These are phyloP conservation scores for Beauveria medogensis DNA, from an alignment of 2,329 filamentous ascomycete species.

Conservation along the genomic window DNA sequence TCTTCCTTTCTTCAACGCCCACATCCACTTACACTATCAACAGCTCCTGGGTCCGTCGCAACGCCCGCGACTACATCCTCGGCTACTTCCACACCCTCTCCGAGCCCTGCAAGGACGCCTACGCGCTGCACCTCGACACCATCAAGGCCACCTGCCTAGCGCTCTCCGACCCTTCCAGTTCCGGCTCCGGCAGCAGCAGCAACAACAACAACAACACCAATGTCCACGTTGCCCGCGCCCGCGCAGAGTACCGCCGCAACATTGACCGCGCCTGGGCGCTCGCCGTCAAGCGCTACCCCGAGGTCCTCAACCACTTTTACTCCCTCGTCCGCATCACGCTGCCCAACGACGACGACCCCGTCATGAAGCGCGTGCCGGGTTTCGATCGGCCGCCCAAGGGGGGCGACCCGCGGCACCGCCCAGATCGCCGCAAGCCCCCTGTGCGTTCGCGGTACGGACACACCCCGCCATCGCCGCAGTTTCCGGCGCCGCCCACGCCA, in stretches of 20 bases:
- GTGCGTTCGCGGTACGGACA: too few relatives aligned
- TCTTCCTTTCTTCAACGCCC: constrained; percentile 1
- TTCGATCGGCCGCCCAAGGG: too few relatives aligned
- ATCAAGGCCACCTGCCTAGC: constrained; percentile 48
- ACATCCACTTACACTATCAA: not conserved
- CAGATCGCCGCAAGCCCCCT: too few relatives aligned
- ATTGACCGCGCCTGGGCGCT: constrained; percentile 74
- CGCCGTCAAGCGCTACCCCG: constrained; percentile 67
- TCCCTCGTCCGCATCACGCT: constrained; percentile 58
- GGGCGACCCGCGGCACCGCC: too few relatives aligned
- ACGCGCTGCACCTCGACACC: constrained; percentile 47
- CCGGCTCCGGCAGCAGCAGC: too few relatives aligned
- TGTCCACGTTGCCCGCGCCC: constrained; percentile 38
- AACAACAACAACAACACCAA: too few relatives aligned
- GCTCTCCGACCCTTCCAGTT: constrained; percentile 42
- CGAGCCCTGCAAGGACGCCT: constrained; percentile 50
- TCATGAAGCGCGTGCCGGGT: constrained; percentile 39
- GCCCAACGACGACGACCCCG: constrained; percentile 52
- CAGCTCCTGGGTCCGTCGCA: constrained; percentile 56
- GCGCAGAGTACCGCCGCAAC: constrained; percentile 60
- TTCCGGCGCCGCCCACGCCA: too few relatives aligned
- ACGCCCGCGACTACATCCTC: constrained; percentile 61
- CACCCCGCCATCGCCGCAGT: too few relatives aligned
- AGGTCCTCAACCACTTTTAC: constrained; percentile 77
- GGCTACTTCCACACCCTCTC: constrained; percentile 56